Evolutionary conservation across 2,329 filamentous ascomycete genomes (phyloP), one percentile per base, ranked within the genome.

Genomic region (Cladophialophora exuberans): DNA sequence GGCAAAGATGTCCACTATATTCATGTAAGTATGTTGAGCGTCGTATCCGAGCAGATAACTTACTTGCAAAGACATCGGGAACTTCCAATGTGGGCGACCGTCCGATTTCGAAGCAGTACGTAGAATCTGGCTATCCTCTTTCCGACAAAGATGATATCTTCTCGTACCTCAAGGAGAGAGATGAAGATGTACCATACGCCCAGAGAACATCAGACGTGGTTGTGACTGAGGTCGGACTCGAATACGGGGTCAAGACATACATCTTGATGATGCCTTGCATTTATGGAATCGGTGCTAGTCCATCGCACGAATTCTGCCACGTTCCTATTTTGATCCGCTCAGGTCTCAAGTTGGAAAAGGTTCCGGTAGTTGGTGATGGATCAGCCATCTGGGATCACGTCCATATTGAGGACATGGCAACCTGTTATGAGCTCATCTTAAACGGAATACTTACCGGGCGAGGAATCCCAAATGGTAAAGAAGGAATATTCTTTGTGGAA

Each of bases 201-300:
- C 77, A 79, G 60, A 74, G 79, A 10, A 73, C 71, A 0, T 71
- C 74, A 1, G 77, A 80, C 53, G 59, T 81, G 5, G 64, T 66
- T 3, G 73, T 79, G 10, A 61, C 79, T 1, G 68, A 75, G 4
- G 63, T 65, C 1, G 75, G 76, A 1, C 57, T 74, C 13, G 65
- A 69, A 15, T 39, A 69, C 0, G 70, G 71, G 2, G 72, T 83
- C 2, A 72, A 73, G 52, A 77, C 78, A 0, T 67, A 74, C 39
- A 70, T 79, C 42, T 67, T 82, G 39, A 77, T 77, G 70, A 67
- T 71, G 0, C 76, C 76, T 0, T 71, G 72, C 3, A 77, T 82
- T 42, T 82, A 75, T 61, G 79, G 79, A 15, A 52, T 61, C 1
- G 76, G 77, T 5, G 69, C 66, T 1, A 78, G 77, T 72, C 72